These are phyloP conservation scores for Trichoderma sp. DNA, from an alignment of 2,329 filamentous ascomycete genomes.

Conservation along the genomic window DNA sequence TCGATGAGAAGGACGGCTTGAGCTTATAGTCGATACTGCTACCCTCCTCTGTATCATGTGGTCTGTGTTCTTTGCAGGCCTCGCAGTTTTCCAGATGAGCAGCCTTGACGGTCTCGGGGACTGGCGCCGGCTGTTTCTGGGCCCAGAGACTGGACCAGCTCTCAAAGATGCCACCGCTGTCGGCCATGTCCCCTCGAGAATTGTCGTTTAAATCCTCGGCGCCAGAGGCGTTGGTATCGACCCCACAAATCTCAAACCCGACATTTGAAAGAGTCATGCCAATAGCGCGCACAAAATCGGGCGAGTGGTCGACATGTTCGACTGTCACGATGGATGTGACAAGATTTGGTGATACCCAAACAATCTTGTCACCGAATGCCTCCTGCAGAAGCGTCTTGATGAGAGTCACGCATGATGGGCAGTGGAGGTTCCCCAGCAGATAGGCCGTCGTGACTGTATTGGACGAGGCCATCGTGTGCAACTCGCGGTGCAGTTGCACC, in stretches of 20 bases:
- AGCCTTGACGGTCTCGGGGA: constrained; percentile 33
- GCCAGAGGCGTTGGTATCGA: constrained; percentile 43
- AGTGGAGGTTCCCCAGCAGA: constrained; percentile 74
- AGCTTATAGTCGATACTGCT: neutral
- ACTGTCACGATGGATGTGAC: constrained; percentile 70
- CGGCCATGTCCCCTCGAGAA: constrained; percentile 30
- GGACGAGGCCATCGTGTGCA: constrained; percentile 34
- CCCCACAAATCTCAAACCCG: constrained; percentile 60
- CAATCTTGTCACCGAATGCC: constrained; percentile 48
- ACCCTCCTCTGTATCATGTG: constrained; percentile 12
- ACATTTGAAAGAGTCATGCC: constrained; percentile 53
- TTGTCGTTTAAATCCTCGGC: constrained; percentile 34
- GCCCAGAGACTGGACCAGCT: constrained; percentile 40
- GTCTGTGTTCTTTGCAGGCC: constrained; percentile 35
- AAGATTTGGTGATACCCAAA: constrained; percentile 68
- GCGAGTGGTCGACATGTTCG: constrained; percentile 49
- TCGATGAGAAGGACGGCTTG: constrained; percentile 9
- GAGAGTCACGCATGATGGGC: constrained; percentile 69
- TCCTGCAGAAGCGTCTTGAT: constrained; percentile 62
- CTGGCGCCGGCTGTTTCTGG: constrained; percentile 30
- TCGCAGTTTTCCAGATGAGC: constrained; percentile 44
- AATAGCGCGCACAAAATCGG: constrained; percentile 48
- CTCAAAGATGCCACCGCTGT: constrained; percentile 31
- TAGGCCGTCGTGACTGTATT: constrained; percentile 57
- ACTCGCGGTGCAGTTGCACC: constrained; percentile 6